Conservation (phyloP, 352 stramenopile genomes). For the Phytophthora aleatoria region DNA sequence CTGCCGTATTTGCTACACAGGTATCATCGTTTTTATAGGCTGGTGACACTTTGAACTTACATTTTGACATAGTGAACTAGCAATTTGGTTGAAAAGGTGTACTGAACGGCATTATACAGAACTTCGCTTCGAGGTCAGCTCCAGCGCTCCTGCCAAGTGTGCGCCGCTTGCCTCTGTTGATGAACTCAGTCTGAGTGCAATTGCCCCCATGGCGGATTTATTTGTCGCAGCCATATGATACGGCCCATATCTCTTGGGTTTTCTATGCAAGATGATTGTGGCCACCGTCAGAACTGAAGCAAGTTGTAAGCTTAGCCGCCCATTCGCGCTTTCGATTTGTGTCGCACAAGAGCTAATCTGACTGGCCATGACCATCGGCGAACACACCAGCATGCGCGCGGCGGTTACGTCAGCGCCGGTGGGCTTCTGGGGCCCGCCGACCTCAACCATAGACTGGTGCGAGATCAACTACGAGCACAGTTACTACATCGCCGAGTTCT, state of each 20-base stretch:
- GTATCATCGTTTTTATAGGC: no score
- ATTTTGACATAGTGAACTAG: no score
- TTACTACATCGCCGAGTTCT: slow-evolving; percentile 85
- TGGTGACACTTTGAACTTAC: no score
- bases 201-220: no score
- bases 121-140: no score
- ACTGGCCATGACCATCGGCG: slow-evolving; percentile 13
- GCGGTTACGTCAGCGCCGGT: slow-evolving; percentile 13
- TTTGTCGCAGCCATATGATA: no score
- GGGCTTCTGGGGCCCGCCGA: slow-evolving; percentile 71
- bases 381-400: slow-evolving; percentile 22
- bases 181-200: no score
- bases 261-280: slow-evolving; percentile 7
- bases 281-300: slow-evolving; percentile 21
- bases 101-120: no score
- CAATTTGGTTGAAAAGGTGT: no score
- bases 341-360: slow-evolving; percentile 1
- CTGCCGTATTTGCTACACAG: no score
- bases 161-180: no score
- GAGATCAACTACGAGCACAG: slow-evolving; percentile 82
- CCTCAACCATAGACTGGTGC: slow-evolving; percentile 87
- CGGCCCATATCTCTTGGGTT: slow-evolving; percentile 2
- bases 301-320: not conserved
- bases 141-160: no score
- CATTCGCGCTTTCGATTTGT: slow-evolving; percentile 20